phyloP scores from a whole-genome alignment of 2,329 filamentous ascomycete species.

The Trichoderma citrinoviride region DNA sequence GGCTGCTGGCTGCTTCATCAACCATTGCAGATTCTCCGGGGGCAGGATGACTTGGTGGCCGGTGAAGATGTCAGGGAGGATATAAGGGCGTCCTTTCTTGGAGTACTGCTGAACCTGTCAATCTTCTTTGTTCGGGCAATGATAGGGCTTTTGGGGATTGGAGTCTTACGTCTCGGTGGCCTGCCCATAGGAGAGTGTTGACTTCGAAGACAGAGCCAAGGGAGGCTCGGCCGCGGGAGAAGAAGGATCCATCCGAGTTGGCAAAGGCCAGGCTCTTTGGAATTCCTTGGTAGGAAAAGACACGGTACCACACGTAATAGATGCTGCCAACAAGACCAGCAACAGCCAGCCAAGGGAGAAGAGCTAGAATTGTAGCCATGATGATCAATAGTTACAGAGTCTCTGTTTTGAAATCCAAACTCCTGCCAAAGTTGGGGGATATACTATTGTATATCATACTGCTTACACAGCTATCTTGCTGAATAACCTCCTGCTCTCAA shows the following conservation, averaged over 20 bases:
- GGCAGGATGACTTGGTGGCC: constrained; percentile 10
- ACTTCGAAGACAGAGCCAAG: not conserved
- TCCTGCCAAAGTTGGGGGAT: not conserved
- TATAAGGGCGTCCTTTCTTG: constrained; percentile 3
- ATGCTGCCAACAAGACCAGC: not conserved
- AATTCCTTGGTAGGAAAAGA: constrained; percentile 10
- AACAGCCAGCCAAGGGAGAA: not conserved
- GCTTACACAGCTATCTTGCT: not conserved
- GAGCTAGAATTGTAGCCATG: not conserved
- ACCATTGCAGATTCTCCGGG: not conserved
- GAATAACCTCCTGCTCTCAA: not conserved
- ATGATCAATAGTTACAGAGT: not conserved
- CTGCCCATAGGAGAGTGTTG: constrained; percentile 8
- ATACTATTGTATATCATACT: not conserved
- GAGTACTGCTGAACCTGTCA: not conserved
- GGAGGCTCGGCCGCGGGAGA: not conserved
- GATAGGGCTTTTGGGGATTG: not conserved
- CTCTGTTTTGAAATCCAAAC: not conserved
- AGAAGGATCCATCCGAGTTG: constrained; percentile 6
- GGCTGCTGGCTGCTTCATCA: constrained; percentile 3
- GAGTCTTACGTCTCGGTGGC: not conserved
- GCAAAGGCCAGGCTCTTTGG: constrained; percentile 4
- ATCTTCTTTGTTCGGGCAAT: not conserved
- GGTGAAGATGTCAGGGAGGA: constrained; percentile 14
- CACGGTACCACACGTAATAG: constrained; percentile 9